phyloP scores from a whole-genome alignment of 352 stramenopile species.

The Phytophthora palmivora region DNA sequence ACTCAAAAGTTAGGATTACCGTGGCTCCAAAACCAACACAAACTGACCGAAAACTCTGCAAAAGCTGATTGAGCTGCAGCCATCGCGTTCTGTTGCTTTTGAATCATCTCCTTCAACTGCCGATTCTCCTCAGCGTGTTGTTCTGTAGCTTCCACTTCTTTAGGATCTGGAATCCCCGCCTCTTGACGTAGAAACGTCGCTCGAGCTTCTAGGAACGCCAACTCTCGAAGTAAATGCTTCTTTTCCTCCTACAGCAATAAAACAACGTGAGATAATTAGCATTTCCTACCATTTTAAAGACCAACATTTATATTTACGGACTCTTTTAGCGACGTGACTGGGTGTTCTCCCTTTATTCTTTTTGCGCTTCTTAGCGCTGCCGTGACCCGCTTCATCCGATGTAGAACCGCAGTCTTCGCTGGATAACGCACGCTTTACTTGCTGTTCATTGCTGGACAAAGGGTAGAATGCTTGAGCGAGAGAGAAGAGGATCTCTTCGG shows the following conservation, averaged over 20 bases:
- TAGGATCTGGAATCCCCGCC: slow-evolving; percentile 32
- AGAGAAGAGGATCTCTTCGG: slow-evolving; percentile 31
- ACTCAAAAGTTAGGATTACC: neutral
- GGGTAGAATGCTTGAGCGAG: slow-evolving; percentile 27
- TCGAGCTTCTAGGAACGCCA: slow-evolving; percentile 39
- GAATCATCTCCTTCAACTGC: slow-evolving; percentile 28
- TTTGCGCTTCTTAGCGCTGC: slow-evolving; percentile 13
- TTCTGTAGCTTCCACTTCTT: slow-evolving; percentile 34
- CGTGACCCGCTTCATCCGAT: slow-evolving; percentile 13
- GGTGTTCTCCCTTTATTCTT: slow-evolving; percentile 30
- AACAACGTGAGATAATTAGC: no score
- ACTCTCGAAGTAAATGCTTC: slow-evolving; percentile 32
- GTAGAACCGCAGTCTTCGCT: slow-evolving; percentile 16
- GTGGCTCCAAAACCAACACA: neutral
- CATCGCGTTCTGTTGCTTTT: slow-evolving; percentile 32
- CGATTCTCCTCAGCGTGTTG: slow-evolving; percentile 30
- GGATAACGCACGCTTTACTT: slow-evolving; percentile 7
- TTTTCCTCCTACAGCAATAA: slow-evolving; percentile 41
- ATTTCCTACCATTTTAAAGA: no score
- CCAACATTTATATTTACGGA: neutral
- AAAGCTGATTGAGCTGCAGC: slow-evolving; percentile 31
- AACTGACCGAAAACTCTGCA: slow-evolving; percentile 43
- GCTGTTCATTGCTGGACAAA: neutral
- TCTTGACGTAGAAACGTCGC: slow-evolving; percentile 36
- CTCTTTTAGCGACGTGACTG: slow-evolving; percentile 35